Percentiles rank a stretch among this genome's conserved stretches.
Evolutionary conservation across 2,329 filamentous ascomycete species (phyloP).

Genomic region (Cladosporium sphaerospermum): DNA sequence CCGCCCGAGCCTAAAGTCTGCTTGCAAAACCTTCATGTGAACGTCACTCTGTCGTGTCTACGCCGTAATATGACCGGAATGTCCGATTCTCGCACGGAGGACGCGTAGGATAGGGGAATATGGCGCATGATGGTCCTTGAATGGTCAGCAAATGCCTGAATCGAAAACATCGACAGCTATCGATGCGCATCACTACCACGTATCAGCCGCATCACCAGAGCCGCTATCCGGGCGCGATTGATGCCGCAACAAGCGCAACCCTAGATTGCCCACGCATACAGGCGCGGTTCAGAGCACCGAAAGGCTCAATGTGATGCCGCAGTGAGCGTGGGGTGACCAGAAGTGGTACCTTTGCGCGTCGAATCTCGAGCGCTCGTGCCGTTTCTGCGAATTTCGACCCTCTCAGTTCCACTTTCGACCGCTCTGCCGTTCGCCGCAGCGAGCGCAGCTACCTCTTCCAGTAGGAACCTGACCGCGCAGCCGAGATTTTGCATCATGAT

Average conservation of each 20-base stretch:
- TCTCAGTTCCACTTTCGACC: slow-evolving; percentile 1
- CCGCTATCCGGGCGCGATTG: background rate
- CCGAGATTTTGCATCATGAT: slow-evolving; percentile 3
- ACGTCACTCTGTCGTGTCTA: slow-evolving; percentile 9
- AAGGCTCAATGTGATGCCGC: background rate
- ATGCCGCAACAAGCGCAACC: too few species aligned
- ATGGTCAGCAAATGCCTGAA: too few species aligned
- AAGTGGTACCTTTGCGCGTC: background rate
- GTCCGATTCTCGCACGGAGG: background rate
- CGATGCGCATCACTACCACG: background rate
- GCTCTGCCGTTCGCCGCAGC: background rate
- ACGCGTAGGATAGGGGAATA: background rate
- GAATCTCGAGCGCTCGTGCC: slow-evolving; percentile 4
- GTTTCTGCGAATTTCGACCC: background rate
- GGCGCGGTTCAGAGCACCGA: too few species aligned
- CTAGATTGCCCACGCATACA: too few species aligned
- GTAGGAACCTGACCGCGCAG: background rate
- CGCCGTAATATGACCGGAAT: background rate
- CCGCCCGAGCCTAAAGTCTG: slow-evolving; percentile 4
- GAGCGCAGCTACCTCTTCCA: background rate
- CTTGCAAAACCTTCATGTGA: background rate
- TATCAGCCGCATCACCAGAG: background rate
- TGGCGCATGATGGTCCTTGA: background rate
- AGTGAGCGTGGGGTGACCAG: slow-evolving; percentile 2
- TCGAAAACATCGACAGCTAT: background rate